A percentile compares a stretch with the other conserved stretches of the same genome.
These are phyloP conservation scores for Corynespora cassiicola DNA, from an alignment of 2,329 filamentous ascomycete genomes.

Conservation along the genomic window DNA sequence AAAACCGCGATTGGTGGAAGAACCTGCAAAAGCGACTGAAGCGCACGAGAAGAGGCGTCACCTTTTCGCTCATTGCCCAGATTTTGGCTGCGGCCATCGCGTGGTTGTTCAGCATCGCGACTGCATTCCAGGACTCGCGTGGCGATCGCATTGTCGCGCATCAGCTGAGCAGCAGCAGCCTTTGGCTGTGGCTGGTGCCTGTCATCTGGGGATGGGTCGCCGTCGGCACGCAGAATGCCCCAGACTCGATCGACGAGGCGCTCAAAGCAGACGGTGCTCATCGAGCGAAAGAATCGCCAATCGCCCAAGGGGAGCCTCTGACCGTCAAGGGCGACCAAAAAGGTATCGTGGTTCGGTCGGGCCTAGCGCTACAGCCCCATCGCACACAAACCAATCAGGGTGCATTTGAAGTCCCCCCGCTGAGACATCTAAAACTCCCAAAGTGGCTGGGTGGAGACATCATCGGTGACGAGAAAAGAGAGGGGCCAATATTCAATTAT, in stretches of 20 bases:
- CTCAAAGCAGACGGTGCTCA: slow-evolving; percentile 15
- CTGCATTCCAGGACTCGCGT: slow-evolving; percentile 12
- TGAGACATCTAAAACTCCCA: slow-evolving; percentile 16
- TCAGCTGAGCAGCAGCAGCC: slow-evolving; percentile 22
- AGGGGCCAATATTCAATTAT: slow-evolving; percentile 30
- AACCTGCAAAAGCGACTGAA: slow-evolving; percentile 14
- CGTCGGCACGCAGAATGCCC: slow-evolving; percentile 21
- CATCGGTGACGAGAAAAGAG: slow-evolving; percentile 24
- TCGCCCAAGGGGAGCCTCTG: slow-evolving; percentile 6
- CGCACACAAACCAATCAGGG: slow-evolving; percentile 16
- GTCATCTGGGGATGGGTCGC: slow-evolving; percentile 27
- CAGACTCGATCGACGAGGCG: slow-evolving; percentile 23
- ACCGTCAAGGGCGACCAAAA: slow-evolving; percentile 16
- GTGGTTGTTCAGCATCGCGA: slow-evolving; percentile 23
- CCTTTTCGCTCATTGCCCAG: slow-evolving; percentile 27
- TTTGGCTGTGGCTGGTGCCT: slow-evolving; percentile 30
- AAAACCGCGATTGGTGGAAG: slow-evolving; percentile 25
- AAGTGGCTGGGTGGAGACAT: slow-evolving; percentile 22
- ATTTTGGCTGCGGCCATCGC: slow-evolving; percentile 19
- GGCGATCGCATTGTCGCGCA: slow-evolving; percentile 20
- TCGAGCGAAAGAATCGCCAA: slow-evolving; percentile 15
- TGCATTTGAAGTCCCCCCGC: slow-evolving; percentile 18
- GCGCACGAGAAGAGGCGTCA: slow-evolving; percentile 21
- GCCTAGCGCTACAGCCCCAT: slow-evolving; percentile 16
- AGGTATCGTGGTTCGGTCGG: slow-evolving; percentile 16